A percentile compares a stretch with the other conserved stretches of the same genome.
Evolutionary conservation across 1,284 basidiomycete species (phyloP).

Genomic region (Pyrrhoderma lamaoense): DNA sequence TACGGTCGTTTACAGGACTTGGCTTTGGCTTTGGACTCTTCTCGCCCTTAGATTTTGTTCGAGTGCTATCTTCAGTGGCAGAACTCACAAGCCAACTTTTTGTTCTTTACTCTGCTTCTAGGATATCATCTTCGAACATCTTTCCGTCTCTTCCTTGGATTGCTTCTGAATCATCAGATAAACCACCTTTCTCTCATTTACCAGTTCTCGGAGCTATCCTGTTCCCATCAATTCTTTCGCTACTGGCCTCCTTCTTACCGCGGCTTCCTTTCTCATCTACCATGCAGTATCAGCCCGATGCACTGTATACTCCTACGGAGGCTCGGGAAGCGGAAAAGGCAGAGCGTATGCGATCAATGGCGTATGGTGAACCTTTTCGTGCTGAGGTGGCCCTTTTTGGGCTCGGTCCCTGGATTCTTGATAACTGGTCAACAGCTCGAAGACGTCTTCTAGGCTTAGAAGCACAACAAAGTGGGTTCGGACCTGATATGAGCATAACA

Average conservation of each 20-base stretch:
- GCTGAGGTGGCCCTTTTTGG: slow-evolving; percentile 76
- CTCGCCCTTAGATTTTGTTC: slow-evolving; percentile 70
- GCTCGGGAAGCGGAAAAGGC: slow-evolving; percentile 57
- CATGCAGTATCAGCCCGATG: slow-evolving; percentile 30
- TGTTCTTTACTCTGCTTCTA: slow-evolving; percentile 61
- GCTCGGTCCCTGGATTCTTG: slow-evolving; percentile 72
- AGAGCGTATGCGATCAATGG: slow-evolving; percentile 65
- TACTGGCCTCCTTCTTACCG: slow-evolving; percentile 50
- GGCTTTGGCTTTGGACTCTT: slow-evolving; percentile 58
- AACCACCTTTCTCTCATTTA: slow-evolving; percentile 8
- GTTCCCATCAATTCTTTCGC: slow-evolving; percentile 38
- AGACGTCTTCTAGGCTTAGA: slow-evolving; percentile 51
- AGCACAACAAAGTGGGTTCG: slow-evolving; percentile 18
- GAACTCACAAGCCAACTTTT: slow-evolving; percentile 64
- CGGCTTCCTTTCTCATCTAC: slow-evolving; percentile 44
- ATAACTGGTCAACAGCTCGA: slow-evolving; percentile 61
- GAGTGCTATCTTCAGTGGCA: slow-evolving; percentile 59
- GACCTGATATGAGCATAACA: slow-evolving; percentile 6
- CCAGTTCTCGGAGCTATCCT: slow-evolving; percentile 14
- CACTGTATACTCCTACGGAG: slow-evolving; percentile 43
- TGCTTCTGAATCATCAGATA: slow-evolving; percentile 7
- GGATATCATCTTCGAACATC: slow-evolving; percentile 41
- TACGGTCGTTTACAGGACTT: slow-evolving; percentile 61
- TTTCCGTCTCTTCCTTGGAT: slow-evolving; percentile 34
- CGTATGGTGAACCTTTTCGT: slow-evolving; percentile 59